Conservation (phyloP, 352 stramenopile species). For the Hyaloperonospora arabidopsidis region DNA sequence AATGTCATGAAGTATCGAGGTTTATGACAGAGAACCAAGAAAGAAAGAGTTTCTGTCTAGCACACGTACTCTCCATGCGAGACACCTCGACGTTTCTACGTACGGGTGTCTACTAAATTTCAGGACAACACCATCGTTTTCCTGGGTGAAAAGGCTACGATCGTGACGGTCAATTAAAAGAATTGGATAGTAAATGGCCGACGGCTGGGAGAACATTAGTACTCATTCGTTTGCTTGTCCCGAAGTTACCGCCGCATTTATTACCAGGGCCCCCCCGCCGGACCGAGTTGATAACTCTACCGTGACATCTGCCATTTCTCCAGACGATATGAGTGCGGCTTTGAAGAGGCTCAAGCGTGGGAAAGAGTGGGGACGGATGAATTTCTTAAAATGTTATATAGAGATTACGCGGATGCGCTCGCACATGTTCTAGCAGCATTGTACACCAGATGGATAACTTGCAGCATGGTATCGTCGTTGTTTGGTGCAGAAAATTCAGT, state of each 20-base stretch:
- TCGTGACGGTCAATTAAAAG: background rate
- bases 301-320: background rate
- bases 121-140: constrained; percentile 1
- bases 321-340: background rate
- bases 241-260: background rate
- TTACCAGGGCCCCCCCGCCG: background rate
- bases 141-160: background rate
- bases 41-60: background rate
- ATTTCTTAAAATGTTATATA: background rate
- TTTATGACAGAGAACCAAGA: constrained; percentile 1
- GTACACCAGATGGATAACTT: background rate
- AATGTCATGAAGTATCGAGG: background rate
- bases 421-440: background rate
- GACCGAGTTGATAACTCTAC: background rate
- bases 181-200: background rate
- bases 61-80: background rate
- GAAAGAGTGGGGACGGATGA: background rate
- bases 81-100: background rate
- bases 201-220: background rate
- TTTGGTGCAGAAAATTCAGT: background rate
- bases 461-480: background rate
- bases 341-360: background rate
- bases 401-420: background rate
- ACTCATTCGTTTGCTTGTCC: background rate
- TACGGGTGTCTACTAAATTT: background rate